Evolutionary conservation across 2,329 filamentous ascomycete species (phyloP).

Genomic region (Exophiala sp.): DNA sequence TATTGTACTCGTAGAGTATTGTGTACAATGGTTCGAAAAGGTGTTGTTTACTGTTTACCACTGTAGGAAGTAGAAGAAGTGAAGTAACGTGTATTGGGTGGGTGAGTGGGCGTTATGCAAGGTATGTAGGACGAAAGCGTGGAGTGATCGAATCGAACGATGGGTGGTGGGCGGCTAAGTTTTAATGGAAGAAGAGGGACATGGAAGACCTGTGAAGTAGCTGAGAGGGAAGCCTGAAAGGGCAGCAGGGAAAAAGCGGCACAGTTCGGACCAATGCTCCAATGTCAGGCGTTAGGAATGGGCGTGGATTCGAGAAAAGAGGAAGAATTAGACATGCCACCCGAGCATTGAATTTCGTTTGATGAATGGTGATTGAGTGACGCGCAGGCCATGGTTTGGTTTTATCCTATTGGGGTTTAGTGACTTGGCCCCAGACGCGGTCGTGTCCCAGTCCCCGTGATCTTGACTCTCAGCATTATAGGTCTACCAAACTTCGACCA

Average conservation of each 20-base stretch:
- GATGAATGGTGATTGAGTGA: not conserved
- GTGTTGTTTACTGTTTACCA: slow-evolving; percentile 1
- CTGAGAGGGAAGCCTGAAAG: no score
- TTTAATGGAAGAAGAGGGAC: no score
- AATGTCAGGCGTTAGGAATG: no score
- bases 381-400: not conserved
- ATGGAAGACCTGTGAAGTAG: no score
- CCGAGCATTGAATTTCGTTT: not conserved
- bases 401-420: not conserved
- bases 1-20: no score
- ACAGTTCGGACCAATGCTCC: no score
- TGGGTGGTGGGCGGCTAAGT: not conserved
- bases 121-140: not conserved
- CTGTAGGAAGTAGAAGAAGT: not conserved
- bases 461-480: no score
- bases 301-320: no score
- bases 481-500: no score
- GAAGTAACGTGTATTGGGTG: not conserved
- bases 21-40: not conserved
- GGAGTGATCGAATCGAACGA: not conserved
- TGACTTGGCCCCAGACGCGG: not conserved
- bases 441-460: not conserved
- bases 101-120: not conserved
- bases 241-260: no score
- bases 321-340: not conserved